phyloP scores from a whole-genome alignment of 2,329 filamentous ascomycete species.

The Venturiaceae sp. region DNA sequence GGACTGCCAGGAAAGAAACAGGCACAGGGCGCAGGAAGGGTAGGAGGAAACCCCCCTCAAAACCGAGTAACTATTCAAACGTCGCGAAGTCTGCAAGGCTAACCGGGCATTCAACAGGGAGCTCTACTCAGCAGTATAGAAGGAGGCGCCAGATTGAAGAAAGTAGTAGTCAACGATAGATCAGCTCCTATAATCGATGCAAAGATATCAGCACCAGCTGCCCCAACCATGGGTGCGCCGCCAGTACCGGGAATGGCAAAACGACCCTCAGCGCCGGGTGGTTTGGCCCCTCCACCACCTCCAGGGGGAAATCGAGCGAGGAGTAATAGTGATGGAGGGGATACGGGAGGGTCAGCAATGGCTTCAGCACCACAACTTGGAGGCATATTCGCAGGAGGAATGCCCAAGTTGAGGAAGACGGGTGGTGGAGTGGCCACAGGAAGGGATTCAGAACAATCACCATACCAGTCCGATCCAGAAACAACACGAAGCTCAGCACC shows the following conservation, averaged over 20 bases:
- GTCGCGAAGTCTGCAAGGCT: not conserved
- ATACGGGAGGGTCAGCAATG: constrained; percentile 32
- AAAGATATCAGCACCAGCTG: constrained; percentile 41
- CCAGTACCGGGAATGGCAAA: constrained; percentile 58
- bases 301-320: constrained; percentile 64
- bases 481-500: constrained; percentile 40
- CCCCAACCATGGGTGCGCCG: constrained; percentile 63
- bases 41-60: constrained; percentile 32
- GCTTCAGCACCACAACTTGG: constrained; percentile 69
- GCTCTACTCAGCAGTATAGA: constrained; percentile 80
- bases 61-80: not conserved
- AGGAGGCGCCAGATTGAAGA: constrained; percentile 73
- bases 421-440: constrained; percentile 57
- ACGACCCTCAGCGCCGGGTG: constrained; percentile 11
- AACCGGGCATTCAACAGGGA: constrained; percentile 44
- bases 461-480: constrained; percentile 77
- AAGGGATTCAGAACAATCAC: constrained; percentile 53
- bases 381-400: constrained; percentile 85
- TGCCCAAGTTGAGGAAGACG: constrained; percentile 87
- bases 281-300: constrained; percentile 41
- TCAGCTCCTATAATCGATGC: constrained; percentile 66
- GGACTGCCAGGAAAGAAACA: constrained; percentile 39
- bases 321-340: constrained; percentile 64
- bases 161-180: constrained; percentile 80
- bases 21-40: constrained; percentile 50